These are phyloP conservation scores for Amanita muscaria DNA, from an alignment of 768 basidiomycete genomes.

Conservation along the genomic window DNA sequence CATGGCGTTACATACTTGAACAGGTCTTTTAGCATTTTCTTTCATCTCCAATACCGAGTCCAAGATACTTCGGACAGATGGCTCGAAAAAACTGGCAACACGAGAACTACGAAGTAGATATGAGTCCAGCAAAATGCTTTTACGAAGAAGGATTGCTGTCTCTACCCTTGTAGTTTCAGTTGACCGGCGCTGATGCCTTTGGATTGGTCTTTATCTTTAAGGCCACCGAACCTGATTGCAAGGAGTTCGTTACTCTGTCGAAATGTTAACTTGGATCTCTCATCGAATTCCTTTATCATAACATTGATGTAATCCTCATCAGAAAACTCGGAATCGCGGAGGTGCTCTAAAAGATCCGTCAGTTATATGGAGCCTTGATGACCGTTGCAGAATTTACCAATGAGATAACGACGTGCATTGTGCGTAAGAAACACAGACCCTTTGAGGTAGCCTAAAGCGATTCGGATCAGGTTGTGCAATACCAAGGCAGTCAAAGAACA, in stretches of 20 bases:
- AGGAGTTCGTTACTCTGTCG: conserved; percentile 23
- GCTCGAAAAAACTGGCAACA: conserved; percentile 16
- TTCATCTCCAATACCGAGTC: conserved; percentile 6
- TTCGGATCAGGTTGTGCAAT: background rate
- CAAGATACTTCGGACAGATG: conserved; percentile 12
- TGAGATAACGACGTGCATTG: conserved; percentile 23
- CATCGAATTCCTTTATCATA: conserved; percentile 32
- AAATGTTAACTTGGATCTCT: conserved; percentile 32
- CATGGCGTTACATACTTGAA: background rate
- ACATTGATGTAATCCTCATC: conserved; percentile 23
- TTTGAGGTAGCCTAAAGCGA: conserved; percentile 25
- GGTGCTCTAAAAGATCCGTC: conserved; percentile 19
- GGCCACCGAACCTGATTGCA: conserved; percentile 33
- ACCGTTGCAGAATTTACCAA: conserved; percentile 16
- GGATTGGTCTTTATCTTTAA: conserved; percentile 26
- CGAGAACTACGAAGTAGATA: conserved; percentile 7
- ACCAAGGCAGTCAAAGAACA: background rate
- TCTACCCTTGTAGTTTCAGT: conserved; percentile 26
- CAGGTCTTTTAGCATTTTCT: background rate
- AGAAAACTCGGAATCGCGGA: conserved; percentile 26
- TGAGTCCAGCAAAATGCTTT: background rate
- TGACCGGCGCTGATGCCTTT: conserved; percentile 31
- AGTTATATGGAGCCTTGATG: background rate
- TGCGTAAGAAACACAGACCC: conserved; percentile 34
- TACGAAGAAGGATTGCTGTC: background rate